Conservation (phyloP, 2,329 filamentous ascomycete genomes). For the Talaromyces sp. region DNA sequence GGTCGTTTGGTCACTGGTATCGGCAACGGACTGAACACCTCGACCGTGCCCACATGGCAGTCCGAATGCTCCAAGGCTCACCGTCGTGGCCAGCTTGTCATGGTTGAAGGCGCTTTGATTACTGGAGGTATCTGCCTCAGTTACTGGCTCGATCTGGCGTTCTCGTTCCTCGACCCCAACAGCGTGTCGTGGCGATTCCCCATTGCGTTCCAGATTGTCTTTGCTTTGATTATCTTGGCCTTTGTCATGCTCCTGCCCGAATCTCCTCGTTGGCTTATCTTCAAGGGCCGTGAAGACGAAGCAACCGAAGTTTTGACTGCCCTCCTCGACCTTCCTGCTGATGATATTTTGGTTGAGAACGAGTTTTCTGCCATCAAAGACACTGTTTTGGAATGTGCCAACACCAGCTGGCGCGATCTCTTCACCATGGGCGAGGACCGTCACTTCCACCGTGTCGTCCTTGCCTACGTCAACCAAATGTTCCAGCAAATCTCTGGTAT, state of each 20-base stretch:
- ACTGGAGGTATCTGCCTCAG: constrained; percentile 46
- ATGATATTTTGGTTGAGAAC: constrained; percentile 39
- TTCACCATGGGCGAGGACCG: constrained; percentile 54
- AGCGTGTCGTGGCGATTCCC: constrained; percentile 51
- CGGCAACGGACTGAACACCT: constrained; percentile 49
- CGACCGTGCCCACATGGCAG: constrained; percentile 49
- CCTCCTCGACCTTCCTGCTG: constrained; percentile 42
- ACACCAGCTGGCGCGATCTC: constrained; percentile 50
- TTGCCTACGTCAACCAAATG: constrained; percentile 54
- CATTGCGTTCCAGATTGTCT: constrained; percentile 53
- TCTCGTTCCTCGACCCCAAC: constrained; percentile 46
- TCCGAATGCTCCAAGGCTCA: constrained; percentile 48
- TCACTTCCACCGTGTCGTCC: constrained; percentile 50
- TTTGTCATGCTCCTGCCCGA: constrained; percentile 49
- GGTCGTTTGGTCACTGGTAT: constrained; percentile 48
- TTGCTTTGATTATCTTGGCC: constrained; percentile 47
- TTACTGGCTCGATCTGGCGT: constrained; percentile 48
- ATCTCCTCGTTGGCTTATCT: constrained; percentile 53
- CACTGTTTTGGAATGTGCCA: constrained; percentile 46
- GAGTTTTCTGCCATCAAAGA: constrained; percentile 50
- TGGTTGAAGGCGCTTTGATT: constrained; percentile 49
- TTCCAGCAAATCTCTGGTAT: constrained; percentile 47
- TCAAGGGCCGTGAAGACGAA: constrained; percentile 50
- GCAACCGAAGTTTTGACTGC: constrained; percentile 43
- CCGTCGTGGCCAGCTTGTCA: constrained; percentile 46